A percentile compares a stretch with the other conserved stretches of the same genome.
These are phyloP conservation scores for Beauveria brongniartii DNA, from an alignment of 2,329 filamentous ascomycete genomes.

Conservation along the genomic window DNA sequence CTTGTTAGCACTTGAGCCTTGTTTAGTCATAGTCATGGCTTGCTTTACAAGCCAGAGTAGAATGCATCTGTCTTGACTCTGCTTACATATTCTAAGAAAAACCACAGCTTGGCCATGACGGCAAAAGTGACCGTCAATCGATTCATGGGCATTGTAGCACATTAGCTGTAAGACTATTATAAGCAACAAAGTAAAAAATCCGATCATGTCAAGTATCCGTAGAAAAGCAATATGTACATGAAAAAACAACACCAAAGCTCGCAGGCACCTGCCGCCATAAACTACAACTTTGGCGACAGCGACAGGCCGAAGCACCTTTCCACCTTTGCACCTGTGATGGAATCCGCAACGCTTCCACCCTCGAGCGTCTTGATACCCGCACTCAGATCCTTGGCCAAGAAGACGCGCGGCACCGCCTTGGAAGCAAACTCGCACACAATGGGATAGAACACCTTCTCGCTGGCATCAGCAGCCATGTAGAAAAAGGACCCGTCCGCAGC, in stretches of 20 bases:
- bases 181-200: no score
- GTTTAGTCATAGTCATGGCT: no score
- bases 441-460: constrained; percentile 20
- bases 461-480: constrained; percentile 17
- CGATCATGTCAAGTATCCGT: no score
- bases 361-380: constrained; percentile 17
- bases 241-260: neutral
- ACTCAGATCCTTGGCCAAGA: constrained; percentile 20
- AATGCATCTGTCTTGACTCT: no score
- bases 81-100: no score
- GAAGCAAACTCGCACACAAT: constrained; percentile 22
- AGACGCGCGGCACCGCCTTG: constrained; percentile 18
- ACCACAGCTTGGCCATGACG: no score
- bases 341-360: constrained; percentile 17
- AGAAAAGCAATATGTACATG: neutral
- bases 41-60: no score
- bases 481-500: constrained; percentile 11
- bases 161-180: no score
- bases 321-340: constrained; percentile 22
- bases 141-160: no score
- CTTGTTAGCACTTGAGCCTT: neutral
- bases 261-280: neutral
- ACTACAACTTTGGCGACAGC: neutral
- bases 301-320: constrained; percentile 6
- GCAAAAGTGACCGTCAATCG: no score